Evolutionary conservation across 768 basidiomycete species (phyloP), one percentile per base, ranked within the genome.

Genomic region (Boletus subparvulus): DNA sequence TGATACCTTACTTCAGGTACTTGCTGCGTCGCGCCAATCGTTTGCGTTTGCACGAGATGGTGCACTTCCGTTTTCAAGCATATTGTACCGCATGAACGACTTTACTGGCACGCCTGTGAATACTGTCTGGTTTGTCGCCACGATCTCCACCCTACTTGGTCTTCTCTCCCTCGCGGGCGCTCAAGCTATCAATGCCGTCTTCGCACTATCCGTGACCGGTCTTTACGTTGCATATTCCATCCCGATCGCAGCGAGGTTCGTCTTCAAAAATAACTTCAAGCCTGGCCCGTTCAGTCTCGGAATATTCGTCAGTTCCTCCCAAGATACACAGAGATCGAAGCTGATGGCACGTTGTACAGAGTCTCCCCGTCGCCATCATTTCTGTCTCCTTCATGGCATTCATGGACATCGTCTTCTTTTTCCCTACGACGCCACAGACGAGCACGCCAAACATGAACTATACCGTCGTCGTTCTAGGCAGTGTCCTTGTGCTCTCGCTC

Each of bases 321-420:
- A 3, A 14, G 4, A 11, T 3, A 41, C 28, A 9, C 21, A 13
- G 16, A 26, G 21, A 9, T 13, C 4, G 21, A 41, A 37, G 14
- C 56, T 60, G 47, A 68, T 50, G 9, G 47, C 2, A 50, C 55
- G 2, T 33, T 42, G 12, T 11, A 35, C 53, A 86, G 83, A 86
- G 87, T 59, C 64, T 75, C 17, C 82, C 84, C 0, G 71, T 86
- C 24, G 82, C 80, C 0, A 50, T 78, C 14, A 75, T 81, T 11
- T 76, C 88, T 3, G 79, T 88, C 4, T 55, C 71, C 0, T 90
- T 82, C 73, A 90, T 91, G 90, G 28, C 65, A 6, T 83, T 90
- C 66, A 83, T 86, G 79, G 67, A 74, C 47, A 59, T 86, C 47
- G 79, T 87, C 0, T 83, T 87, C 68, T 72, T 84, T 55, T 90